A percentile compares a stretch with the other conserved stretches of the same genome.
phyloP scores from a whole-genome alignment of 2,329 filamentous ascomycete genomes.

The Davidsoniella australis region DNA sequence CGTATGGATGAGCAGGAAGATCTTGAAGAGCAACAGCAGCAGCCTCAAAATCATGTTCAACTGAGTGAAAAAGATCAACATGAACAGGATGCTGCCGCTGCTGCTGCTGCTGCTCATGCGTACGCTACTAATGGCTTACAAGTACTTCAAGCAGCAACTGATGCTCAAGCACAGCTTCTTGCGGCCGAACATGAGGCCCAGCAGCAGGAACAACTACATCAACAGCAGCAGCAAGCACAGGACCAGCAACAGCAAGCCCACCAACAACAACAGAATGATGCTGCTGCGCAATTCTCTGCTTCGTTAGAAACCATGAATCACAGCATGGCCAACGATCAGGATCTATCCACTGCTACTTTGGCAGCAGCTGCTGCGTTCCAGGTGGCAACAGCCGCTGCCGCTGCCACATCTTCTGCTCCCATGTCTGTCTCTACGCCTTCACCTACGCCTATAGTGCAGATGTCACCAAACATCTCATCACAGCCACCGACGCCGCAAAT shows the following conservation, averaged over 20 bases:
- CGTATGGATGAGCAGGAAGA: too few species aligned
- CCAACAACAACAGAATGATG: conserved; percentile 12
- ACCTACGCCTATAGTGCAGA: conserved; percentile 3
- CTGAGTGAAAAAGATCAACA: too few species aligned
- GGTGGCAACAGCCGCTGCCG: conserved; percentile 2
- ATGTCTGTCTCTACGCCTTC: neutral
- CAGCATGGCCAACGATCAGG: conserved; percentile 2
- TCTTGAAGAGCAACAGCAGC: too few species aligned
- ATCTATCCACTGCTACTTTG: conserved; percentile 7
- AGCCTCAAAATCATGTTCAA: too few species aligned
- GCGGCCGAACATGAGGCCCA: conserved; percentile 18
- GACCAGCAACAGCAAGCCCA: conserved; percentile 5
- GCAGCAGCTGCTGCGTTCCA: conserved; percentile 10
- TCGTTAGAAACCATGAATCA: conserved; percentile 2
- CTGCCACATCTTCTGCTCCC: neutral
- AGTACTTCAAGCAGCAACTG: conserved; percentile 28
- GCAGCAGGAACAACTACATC: conserved; percentile 15
- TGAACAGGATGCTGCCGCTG: neutral
- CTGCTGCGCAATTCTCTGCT: conserved; percentile 9
- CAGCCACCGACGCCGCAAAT: conserved; percentile 4
- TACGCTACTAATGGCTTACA: conserved; percentile 30
- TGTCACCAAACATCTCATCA: neutral
- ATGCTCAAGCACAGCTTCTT: conserved; percentile 25
- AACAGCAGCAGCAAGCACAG: conserved; percentile 14
- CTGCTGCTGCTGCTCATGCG: conserved; percentile 2